phyloP scores from a whole-genome alignment of 441 rosid species.

The Mallotus repandus region DNA sequence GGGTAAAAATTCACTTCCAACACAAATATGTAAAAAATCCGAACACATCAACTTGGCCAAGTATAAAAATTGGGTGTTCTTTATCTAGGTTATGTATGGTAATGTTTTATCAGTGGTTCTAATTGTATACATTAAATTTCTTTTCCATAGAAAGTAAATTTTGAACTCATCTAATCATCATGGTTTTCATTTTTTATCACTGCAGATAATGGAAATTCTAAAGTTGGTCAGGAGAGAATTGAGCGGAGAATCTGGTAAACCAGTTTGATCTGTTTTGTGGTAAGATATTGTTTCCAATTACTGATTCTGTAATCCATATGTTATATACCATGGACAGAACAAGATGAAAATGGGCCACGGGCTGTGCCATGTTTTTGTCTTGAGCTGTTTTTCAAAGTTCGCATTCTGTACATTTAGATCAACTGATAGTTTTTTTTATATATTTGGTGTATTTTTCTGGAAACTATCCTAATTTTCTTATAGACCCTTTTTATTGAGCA shows the following conservation, averaged over 20 bases:
- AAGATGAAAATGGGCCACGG: background rate
- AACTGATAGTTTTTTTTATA: background rate
- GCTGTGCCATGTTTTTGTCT: background rate
- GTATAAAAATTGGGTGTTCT: no score
- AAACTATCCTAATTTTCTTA: background rate
- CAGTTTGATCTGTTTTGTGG: conserved; percentile 31
- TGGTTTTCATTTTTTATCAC: conserved; percentile 4
- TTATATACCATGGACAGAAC: background rate
- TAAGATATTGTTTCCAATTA: conserved; percentile 22
- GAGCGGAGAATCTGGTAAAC: conserved; percentile 56
- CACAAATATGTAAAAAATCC: no score
- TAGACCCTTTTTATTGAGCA: background rate
- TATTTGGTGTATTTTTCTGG: background rate
- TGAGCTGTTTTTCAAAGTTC: background rate
- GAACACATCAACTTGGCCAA: no score
- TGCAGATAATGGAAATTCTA: conserved; percentile 82
- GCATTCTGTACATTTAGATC: background rate
- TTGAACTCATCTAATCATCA: background rate
- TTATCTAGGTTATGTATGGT: background rate
- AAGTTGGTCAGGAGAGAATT: conserved; percentile 81
- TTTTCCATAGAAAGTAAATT: background rate
- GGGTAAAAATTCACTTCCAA: no score
- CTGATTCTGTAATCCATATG: background rate
- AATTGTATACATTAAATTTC: no score
- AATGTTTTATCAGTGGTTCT: background rate